Conservation (phyloP, 148 eudicot genomes). For the Dianthus caryophyllus region DNA sequence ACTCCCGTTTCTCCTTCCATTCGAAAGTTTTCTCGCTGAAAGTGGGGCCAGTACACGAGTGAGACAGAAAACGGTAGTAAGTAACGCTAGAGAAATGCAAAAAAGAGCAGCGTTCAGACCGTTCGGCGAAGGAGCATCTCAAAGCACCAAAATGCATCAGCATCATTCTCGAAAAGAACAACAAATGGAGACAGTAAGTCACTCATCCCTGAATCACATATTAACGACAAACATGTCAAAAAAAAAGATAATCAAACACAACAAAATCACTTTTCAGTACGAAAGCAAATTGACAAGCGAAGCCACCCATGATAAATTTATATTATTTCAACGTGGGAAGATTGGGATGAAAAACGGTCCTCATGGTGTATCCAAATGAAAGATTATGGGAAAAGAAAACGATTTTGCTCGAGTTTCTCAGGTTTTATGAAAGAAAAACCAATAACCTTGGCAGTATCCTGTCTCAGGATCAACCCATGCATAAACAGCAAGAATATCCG, state of each 20-base stretch:
- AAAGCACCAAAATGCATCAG: conserved; percentile 99
- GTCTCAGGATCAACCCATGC: conserved; percentile 99
- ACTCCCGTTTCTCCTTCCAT: conserved; percentile 98
- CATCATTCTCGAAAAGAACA: conserved; percentile 92
- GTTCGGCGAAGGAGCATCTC: conserved; percentile 96
- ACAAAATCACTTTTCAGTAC: neutral
- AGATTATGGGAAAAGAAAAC: neutral
- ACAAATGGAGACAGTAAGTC: conserved; percentile 94
- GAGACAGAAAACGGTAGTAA: conserved; percentile 6
- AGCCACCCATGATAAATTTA: too few species aligned
- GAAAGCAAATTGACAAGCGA: too few species aligned
- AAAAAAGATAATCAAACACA: conserved; percentile 1
- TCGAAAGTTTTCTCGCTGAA: conserved; percentile 84
- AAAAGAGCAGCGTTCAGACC: conserved; percentile 36
- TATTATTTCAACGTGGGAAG: too few species aligned
- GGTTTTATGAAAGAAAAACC: conserved; percentile 14
- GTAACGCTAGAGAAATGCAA: conserved; percentile 7
- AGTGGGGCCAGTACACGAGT: conserved; percentile 17
- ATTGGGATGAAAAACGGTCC: too few species aligned
- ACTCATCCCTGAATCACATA: conserved; percentile 71
- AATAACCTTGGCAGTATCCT: conserved; percentile 94
- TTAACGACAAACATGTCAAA: conserved; percentile 16
- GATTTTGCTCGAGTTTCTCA: neutral
- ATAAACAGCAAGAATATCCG: conserved; percentile 98
- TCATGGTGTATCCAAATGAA: too few species aligned